Conservation (phyloP, 306 rosid species). For the Vachellia pachyceras region DNA sequence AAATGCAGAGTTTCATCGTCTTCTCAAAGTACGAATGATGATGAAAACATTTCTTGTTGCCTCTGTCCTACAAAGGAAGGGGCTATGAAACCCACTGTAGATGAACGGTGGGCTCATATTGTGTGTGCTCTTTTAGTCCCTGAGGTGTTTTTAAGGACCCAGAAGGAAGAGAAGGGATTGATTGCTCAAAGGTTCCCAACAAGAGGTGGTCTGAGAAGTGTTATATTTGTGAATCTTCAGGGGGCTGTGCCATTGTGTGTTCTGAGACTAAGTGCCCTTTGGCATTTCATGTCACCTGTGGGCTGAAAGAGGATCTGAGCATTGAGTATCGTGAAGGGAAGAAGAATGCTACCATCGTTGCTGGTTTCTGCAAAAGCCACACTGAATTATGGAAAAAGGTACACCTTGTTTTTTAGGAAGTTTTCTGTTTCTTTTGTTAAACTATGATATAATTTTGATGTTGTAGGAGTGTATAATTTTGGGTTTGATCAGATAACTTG, state of each 20-base stretch:
- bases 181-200: constrained; percentile 68
- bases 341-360: constrained; percentile 44
- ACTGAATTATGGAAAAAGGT: constrained; percentile 20
- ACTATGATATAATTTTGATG: neutral
- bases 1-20: neutral
- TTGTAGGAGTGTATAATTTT: neutral
- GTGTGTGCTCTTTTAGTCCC: constrained; percentile 78
- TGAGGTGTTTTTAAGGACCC: constrained; percentile 76
- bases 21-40: neutral
- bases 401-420: neutral
- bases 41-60: constrained; percentile 44
- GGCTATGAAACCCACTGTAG: constrained; percentile 33
- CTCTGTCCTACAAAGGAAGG: constrained; percentile 54
- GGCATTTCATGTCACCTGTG: constrained; percentile 27
- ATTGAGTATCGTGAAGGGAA: constrained; percentile 49
- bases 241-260: constrained; percentile 51
- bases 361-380: constrained; percentile 26
- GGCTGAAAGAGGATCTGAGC: constrained; percentile 20
- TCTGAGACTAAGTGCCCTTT: constrained; percentile 36
- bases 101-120: constrained; percentile 71
- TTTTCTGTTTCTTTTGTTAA: neutral
- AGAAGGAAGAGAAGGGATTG: constrained; percentile 78
- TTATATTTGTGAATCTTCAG: constrained; percentile 19
- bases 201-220: constrained; percentile 56
- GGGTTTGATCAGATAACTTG: neutral